These are phyloP conservation scores for Colletotrichum brevisporum DNA, from an alignment of 2,329 filamentous ascomycete species.

Conservation along the genomic window DNA sequence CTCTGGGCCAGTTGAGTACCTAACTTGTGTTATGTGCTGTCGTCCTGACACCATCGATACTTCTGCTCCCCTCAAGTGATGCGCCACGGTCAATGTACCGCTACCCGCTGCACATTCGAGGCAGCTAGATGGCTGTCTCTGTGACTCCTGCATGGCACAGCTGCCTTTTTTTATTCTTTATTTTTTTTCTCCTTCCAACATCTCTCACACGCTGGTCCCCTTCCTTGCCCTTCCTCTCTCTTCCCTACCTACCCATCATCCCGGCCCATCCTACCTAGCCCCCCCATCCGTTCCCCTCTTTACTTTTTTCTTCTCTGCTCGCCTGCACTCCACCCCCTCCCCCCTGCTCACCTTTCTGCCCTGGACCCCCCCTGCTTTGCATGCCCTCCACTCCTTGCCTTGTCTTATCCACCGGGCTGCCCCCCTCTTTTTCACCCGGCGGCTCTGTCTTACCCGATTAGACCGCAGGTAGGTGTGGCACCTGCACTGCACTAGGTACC, in stretches of 20 bases:
- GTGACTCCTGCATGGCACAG: not conserved
- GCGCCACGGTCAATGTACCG: not conserved
- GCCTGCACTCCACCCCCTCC: not conserved
- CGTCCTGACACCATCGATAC: not conserved
- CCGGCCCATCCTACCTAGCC: not conserved
- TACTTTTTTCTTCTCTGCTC: conserved; percentile 2
- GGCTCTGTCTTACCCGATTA: conserved; percentile 33
- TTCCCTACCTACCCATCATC: too few species aligned
- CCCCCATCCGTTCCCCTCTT: not conserved
- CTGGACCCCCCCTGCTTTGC: not conserved
- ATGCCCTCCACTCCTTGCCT: conserved; percentile 6
- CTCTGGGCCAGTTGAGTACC: not conserved
- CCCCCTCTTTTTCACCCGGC: conserved; percentile 33
- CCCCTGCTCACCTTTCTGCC: not conserved
- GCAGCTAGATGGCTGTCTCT: too few species aligned
- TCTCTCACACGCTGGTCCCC: not conserved
- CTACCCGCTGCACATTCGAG: not conserved
- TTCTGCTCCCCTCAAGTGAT: not conserved
- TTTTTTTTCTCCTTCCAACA: not conserved
- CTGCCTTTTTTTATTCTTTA: not conserved
- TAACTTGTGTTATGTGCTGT: not conserved
- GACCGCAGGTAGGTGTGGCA: conserved; percentile 35
- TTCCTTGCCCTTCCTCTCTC: not conserved
- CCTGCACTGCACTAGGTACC: conserved; percentile 15
- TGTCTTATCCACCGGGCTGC: conserved; percentile 8